Conservation (phyloP, 768 basidiomycete species). For the Mycena floridula region DNA sequence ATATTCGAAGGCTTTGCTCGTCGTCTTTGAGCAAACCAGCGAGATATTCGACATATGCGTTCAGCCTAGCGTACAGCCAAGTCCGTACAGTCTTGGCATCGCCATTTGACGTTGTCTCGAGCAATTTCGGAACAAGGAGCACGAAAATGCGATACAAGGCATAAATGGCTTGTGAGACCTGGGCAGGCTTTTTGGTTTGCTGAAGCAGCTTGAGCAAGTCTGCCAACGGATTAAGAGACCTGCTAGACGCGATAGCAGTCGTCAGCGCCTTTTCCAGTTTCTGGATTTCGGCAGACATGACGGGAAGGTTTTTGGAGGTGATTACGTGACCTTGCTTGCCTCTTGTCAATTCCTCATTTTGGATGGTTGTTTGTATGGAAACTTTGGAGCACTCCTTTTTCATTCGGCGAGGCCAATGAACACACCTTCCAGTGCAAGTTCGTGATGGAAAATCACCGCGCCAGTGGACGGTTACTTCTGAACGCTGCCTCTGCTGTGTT, state of each 20-base stretch:
- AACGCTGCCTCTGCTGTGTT: too few relatives aligned
- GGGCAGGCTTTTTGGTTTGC: conserved; percentile 21
- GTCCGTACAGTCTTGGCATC: conserved; percentile 61
- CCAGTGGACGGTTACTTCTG: too few relatives aligned
- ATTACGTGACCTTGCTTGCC: too few relatives aligned
- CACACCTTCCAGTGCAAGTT: too few relatives aligned
- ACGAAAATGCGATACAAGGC: conserved; percentile 78
- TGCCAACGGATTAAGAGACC: conserved; percentile 71
- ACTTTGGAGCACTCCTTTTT: too few relatives aligned
- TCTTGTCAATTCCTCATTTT: too few relatives aligned
- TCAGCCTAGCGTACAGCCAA: conserved; percentile 78
- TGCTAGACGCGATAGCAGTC: conserved; percentile 41
- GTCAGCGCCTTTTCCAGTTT: conserved; percentile 55
- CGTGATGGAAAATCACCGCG: too few relatives aligned
- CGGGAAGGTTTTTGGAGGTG: too few relatives aligned
- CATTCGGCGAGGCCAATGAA: too few relatives aligned
- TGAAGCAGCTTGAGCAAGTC: conserved; percentile 63
- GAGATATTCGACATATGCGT: conserved; percentile 64
- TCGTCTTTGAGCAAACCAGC: conserved; percentile 68
- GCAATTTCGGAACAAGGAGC: conserved; percentile 49
- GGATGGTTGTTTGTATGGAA: too few relatives aligned
- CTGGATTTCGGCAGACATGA: too few relatives aligned
- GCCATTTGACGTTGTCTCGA: conserved; percentile 42
- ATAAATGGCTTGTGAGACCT: conserved; percentile 72
- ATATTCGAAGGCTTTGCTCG: conserved; percentile 72